Base-by-base conservation (phyloP, 1,139 yeast genomes). In the Candida glucosophila region DNA sequence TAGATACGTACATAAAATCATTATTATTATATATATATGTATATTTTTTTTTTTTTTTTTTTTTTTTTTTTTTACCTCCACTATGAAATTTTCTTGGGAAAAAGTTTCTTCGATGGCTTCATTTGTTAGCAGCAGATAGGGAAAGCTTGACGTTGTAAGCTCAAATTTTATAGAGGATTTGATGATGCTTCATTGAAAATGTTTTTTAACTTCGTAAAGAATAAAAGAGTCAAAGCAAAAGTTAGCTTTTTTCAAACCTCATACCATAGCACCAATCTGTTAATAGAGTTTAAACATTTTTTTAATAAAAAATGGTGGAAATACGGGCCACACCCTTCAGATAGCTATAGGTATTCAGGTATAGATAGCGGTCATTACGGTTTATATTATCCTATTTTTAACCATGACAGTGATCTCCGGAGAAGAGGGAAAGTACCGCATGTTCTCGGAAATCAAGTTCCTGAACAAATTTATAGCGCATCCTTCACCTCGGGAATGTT, bases 1-100 rank as follows among this genome's bases (percentile, higher is more conserved):
- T 37, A 28, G 18, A 57, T 76, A 2, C 80, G 81, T 0, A 80
- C 82, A 2, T 67, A 65, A 37, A 67, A 75, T 35, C 90, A 90
- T 12, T 62, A 59, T 33, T 65, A 75, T 4, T 70, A 75, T 26
- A 54, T 80, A 14, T 73, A 73, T 46, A 82, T 83, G 43, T 61
- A 73, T 0, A 57, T 73, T 22, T 22, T 14, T 14, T 14, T 22
- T 14, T 7, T 12, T 22, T 14, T 22, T 14, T 22, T 22, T 22
- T 22, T 15, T 14, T 22, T 22, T 22, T 22, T 21, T 21, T 21
- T 21, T 21, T 12, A 12, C 7, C 6, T 6, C 12, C 10, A 6
- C 8, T 6, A 10, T 14, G 9, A 15, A 6, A 8, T 19, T 19
- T 19, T 27, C 73, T 74, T 0, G 88, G 90, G 2, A 64, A 8